Evolutionary conservation across 495 filamentous ascomycete genomes (phyloP).

Genomic region (Neurospora pannonica): DNA sequence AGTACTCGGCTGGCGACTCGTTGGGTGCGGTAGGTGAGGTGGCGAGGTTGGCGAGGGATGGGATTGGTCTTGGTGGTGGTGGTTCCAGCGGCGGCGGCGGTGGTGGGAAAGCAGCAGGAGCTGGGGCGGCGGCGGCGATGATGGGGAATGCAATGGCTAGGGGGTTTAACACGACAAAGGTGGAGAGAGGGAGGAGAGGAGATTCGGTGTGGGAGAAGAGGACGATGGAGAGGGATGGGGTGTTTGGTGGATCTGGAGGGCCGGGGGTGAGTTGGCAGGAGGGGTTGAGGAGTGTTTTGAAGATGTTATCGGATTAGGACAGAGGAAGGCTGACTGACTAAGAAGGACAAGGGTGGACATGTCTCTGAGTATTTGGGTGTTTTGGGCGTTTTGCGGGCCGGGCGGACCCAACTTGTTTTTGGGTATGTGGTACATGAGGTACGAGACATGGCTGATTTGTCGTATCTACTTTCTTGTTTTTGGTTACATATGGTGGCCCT

Average conservation of each 20-base stretch:
- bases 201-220: slow-evolving; percentile 24
- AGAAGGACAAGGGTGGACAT: background rate
- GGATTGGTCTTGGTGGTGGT: slow-evolving; percentile 5
- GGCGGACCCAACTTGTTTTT: background rate
- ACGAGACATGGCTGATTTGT: background rate
- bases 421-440: background rate
- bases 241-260: slow-evolving; percentile 13
- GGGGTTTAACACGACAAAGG: background rate
- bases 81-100: slow-evolving; percentile 1
- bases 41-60: slow-evolving; percentile 31
- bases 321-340: background rate
- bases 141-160: slow-evolving; percentile 25
- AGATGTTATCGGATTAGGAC: slow-evolving; percentile 49
- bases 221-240: slow-evolving; percentile 23
- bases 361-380: background rate
- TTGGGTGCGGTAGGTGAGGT: slow-evolving; percentile 46
- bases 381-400: background rate
- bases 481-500: background rate
- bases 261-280: slow-evolving; percentile 30
- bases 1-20: slow-evolving; percentile 43
- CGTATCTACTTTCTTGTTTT: background rate
- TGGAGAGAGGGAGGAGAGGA: background rate
- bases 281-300: slow-evolving; percentile 47
- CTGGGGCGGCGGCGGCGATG: slow-evolving; percentile 9
- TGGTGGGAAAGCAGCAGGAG: slow-evolving; percentile 18